Conservation (phyloP, 148 eudicot species). For the Silene conica region DNA sequence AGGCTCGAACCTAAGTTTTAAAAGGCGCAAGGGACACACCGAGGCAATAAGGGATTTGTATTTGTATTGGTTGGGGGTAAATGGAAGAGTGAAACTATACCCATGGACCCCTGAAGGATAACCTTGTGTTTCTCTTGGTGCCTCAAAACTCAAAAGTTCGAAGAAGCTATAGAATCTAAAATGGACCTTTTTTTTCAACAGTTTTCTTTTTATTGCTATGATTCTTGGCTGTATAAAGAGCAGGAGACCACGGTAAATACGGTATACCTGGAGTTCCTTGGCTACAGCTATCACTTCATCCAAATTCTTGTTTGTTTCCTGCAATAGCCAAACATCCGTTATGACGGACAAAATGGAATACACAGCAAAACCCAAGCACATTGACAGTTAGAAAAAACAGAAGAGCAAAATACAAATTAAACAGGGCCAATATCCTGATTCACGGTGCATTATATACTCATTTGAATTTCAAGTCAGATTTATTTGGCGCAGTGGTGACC, state of each 20-base stretch:
- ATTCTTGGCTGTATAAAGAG: not conserved
- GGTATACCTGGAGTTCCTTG: slow-evolving; percentile 73
- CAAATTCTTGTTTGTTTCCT: slow-evolving; percentile 88
- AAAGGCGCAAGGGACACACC: too few relatives aligned
- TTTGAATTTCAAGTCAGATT: not conserved
- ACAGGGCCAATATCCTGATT: not conserved
- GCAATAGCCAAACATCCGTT: slow-evolving; percentile 13
- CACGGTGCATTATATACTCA: not conserved
- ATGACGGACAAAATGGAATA: not conserved
- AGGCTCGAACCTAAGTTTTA: too few relatives aligned
- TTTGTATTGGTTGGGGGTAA: not conserved
- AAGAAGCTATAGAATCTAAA: not conserved
- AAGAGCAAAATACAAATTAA: not conserved
- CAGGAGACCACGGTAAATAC: not conserved
- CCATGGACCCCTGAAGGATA: not conserved
- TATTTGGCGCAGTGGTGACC: not conserved
- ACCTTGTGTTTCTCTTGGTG: not conserved
- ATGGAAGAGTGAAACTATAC: too few relatives aligned
- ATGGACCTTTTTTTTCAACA: not conserved
- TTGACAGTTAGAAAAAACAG: not conserved
- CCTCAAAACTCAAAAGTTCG: not conserved
- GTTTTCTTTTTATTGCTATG: not conserved
- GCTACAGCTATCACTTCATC: slow-evolving; percentile 93
- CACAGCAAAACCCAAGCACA: not conserved
- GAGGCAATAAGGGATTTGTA: too few relatives aligned